phyloP scores from a whole-genome alignment of 2,329 filamentous ascomycete genomes.

The Nemania abortiva region DNA sequence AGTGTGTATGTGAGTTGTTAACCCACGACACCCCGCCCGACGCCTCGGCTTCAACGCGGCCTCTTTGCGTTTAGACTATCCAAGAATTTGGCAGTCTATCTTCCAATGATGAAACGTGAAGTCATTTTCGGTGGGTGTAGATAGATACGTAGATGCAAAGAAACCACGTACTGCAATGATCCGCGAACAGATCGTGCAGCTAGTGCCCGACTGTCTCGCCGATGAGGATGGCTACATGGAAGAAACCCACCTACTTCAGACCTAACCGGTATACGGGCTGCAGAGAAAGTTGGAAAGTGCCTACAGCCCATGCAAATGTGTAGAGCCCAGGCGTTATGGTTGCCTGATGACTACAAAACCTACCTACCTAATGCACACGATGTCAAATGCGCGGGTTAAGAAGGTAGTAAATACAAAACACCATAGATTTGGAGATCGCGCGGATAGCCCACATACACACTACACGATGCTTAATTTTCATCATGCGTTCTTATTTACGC shows the following conservation, averaged over 20 bases:
- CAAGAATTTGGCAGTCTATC: background rate
- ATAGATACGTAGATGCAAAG: background rate
- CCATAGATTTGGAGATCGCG: slow-evolving; percentile 56
- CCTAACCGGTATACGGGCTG: slow-evolving; percentile 64
- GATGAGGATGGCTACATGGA: slow-evolving; percentile 67
- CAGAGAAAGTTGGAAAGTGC: slow-evolving; percentile 65
- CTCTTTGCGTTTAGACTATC: slow-evolving; percentile 56
- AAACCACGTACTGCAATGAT: slow-evolving; percentile 52
- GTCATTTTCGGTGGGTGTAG: background rate
- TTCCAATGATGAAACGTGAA: background rate
- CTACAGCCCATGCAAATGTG: slow-evolving; percentile 64
- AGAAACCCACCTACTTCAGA: slow-evolving; percentile 63
- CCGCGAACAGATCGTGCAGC: slow-evolving; percentile 65
- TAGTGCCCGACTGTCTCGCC: slow-evolving; percentile 68
- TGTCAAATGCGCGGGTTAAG: slow-evolving; percentile 37
- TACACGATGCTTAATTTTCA: background rate
- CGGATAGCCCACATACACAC: slow-evolving; percentile 53
- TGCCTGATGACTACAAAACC: background rate
- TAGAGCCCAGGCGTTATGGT: slow-evolving; percentile 1
- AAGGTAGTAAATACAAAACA: slow-evolving; percentile 55
- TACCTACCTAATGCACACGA: background rate
- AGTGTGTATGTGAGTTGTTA: slow-evolving; percentile 61
- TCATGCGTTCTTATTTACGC: background rate
- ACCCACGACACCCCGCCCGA: slow-evolving; percentile 67
- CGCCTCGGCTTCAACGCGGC: slow-evolving; percentile 67